Evolutionary conservation across 2,329 filamentous ascomycete species (phyloP), one percentile per base, ranked within the genome.

Genomic region (Alternaria sp.): DNA sequence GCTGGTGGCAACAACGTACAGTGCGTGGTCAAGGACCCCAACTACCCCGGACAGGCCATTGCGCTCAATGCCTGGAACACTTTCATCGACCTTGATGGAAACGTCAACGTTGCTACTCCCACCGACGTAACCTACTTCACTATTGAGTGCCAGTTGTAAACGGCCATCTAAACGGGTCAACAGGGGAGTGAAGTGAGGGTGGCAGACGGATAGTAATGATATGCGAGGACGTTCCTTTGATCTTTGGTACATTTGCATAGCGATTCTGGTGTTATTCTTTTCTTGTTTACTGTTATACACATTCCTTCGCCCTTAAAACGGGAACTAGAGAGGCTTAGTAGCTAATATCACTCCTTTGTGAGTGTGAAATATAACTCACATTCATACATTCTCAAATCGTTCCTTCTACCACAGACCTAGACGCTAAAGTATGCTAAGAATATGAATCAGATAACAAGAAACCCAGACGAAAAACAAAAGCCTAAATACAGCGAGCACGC

Each of bases 61-160:
- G 11, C 26, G 14, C 39, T 68, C 44, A 66, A 62, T n/a, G 59
- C 60, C 18, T 34, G 34, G 54, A 57, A 52, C 39, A 68, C 65
- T 5, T 66, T 59, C 49, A 36, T 61, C n/a, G 59, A 66, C 32
- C 44, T 68, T 16, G 63, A 68, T 47, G 62, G 59, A 3, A 38
- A 55, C 14, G 11, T 34, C 14, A 26, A 54, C 2, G 44, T 28
- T 22, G 44, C 44, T 9, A 34, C 16, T 3, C 28, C 28, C 1
- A 34, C 12, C 12, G 44, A 48, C 7, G 44, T 48, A 8, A 48
- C 44, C 28, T 22, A 20, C 3, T 63, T 64, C 34, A 59, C 44
- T 11, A 47, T 68, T 9, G 20, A 47, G 26, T 66, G 65, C 42
- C 24, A 56, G 28, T 32, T 49, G 24, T 64, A 59, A 43, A 20